Conservation (phyloP, 305 asterid genomes). For the Rubia tinctorum region DNA sequence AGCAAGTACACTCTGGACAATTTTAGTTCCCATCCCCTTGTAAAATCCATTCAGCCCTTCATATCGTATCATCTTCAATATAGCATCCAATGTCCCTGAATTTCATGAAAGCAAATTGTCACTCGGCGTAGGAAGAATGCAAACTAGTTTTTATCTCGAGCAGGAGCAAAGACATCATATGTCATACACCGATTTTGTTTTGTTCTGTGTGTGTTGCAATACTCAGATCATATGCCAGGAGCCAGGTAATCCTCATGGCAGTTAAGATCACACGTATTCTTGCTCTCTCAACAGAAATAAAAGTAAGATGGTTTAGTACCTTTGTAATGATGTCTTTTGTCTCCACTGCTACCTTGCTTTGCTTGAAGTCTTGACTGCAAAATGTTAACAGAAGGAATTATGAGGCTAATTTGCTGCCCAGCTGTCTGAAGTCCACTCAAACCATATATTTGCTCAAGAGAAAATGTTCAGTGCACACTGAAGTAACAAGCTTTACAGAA, state of each 20-base stretch:
- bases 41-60: slow-evolving; percentile 83
- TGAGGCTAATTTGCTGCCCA: slow-evolving; percentile 8
- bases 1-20: slow-evolving; percentile 91
- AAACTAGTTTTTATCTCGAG: background rate
- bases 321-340: slow-evolving; percentile 78
- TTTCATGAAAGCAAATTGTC: background rate
- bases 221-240: background rate
- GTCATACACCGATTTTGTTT: too few species aligned
- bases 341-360: slow-evolving; percentile 58
- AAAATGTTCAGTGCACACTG: background rate
- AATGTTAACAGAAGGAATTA: slow-evolving; percentile 15
- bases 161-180: background rate
- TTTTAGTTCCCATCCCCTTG: slow-evolving; percentile 96
- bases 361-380: slow-evolving; percentile 98
- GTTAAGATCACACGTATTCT: background rate
- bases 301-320: slow-evolving; percentile 38
- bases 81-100: slow-evolving; percentile 89
- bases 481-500: background rate
- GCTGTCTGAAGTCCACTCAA: background rate
- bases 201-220: too few species aligned
- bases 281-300: slow-evolving; percentile 4
- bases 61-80: slow-evolving; percentile 74
- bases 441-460: background rate
- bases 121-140: background rate
- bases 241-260: background rate